A percentile compares a stretch with the other conserved stretches of the same genome.
These are phyloP conservation scores for Stachybotrys elegans DNA, from an alignment of 2,329 filamentous ascomycete species.

Conservation along the genomic window DNA sequence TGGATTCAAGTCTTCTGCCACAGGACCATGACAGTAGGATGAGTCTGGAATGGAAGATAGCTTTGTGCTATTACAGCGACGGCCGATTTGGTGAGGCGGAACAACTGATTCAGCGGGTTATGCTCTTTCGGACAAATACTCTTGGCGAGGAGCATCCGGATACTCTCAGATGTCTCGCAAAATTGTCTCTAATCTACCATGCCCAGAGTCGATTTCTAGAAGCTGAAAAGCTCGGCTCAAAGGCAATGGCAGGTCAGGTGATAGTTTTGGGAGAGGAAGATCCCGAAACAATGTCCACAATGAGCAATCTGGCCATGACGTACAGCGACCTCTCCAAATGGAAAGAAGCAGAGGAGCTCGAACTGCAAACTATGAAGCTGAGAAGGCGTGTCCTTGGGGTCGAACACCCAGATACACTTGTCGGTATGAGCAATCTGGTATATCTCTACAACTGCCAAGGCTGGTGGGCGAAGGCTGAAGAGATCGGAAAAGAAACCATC, in stretches of 20 bases:
- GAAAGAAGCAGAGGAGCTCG: not conserved
- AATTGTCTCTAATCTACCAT: not conserved
- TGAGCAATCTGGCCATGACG: not conserved
- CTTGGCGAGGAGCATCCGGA: not conserved
- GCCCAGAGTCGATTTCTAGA: not conserved
- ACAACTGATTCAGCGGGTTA: not conserved
- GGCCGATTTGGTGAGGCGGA: constrained; percentile 1
- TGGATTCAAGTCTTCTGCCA: not conserved
- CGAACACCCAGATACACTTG: constrained; percentile 4
- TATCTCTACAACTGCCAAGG: not conserved
- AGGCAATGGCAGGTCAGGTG: not conserved
- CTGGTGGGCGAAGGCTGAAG: not conserved
- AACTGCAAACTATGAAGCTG: not conserved
- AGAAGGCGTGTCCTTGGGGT: not conserved
- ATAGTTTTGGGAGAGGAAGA: not conserved
- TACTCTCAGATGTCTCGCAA: not conserved
- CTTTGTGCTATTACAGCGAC: not conserved
- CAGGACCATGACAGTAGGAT: not conserved
- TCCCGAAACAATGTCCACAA: not conserved
- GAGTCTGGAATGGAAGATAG: constrained; percentile 5
- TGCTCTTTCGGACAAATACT: not conserved
- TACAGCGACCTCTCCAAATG: not conserved
- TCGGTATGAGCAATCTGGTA: constrained; percentile 9
- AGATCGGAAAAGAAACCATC: not conserved
- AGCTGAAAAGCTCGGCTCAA: not conserved